Evolutionary conservation across 2,329 filamentous ascomycete genomes (phyloP).

Genomic region (Dichotomopilus funicola): DNA sequence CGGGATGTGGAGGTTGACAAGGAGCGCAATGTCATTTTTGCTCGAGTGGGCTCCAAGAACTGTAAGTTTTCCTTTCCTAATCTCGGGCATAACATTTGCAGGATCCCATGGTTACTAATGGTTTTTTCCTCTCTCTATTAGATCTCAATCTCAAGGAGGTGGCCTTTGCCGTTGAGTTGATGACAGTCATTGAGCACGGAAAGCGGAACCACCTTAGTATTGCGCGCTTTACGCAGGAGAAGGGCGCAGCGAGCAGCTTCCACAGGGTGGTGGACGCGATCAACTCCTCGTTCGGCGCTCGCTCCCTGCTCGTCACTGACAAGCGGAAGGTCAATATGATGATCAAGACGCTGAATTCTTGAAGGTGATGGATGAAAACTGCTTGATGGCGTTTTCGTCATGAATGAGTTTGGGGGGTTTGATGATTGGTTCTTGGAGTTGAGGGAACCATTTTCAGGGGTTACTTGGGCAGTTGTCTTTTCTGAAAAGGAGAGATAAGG

Average conservation of each 20-base stretch:
- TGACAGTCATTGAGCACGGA: conserved; percentile 82
- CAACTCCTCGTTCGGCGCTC: conserved; percentile 58
- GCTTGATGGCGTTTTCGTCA: neutral
- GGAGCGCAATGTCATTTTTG: conserved; percentile 71
- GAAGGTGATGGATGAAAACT: conserved; percentile 16
- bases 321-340: conserved; percentile 63
- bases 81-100: neutral
- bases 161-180: conserved; percentile 80
- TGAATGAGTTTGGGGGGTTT: neutral
- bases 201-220: conserved; percentile 70
- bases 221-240: conserved; percentile 80
- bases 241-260: conserved; percentile 87
- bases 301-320: conserved; percentile 63
- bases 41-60: conserved; percentile 67
- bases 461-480: too few species aligned
- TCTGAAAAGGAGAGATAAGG: too few species aligned
- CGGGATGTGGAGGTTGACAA: conserved; percentile 73
- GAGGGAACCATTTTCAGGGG: too few species aligned
- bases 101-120: neutral
- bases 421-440: too few species aligned
- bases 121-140: conserved; percentile 28
- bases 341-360: conserved; percentile 58
- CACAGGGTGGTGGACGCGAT: conserved; percentile 74
- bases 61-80: conserved; percentile 48
- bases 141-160: conserved; percentile 80